Evolutionary conservation across 2,329 filamentous ascomycete genomes (phyloP), one percentile per base, ranked within the genome.

Genomic region (Beauveria rudraprayagi): DNA sequence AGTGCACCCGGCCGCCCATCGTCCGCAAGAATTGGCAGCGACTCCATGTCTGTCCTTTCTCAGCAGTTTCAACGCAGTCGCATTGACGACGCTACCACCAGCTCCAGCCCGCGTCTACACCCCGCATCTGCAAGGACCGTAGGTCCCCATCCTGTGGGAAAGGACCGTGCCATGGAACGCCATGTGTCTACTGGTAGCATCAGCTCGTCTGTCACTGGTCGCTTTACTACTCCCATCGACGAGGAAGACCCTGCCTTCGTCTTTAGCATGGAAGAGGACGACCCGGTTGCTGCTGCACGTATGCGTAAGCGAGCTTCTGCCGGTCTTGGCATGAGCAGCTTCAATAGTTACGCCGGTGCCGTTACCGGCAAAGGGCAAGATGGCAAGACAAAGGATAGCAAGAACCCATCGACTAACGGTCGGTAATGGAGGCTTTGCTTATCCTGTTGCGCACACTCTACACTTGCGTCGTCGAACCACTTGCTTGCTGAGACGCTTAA

Each of bases 261-360:
- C 16, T 87, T 87, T 69, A 83, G 76, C 67, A 87, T 87, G 84
- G 84, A 87, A 65, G 83, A 83, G 28, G 81, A 83, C 24, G 83
- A 85, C 37, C 74, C 79, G 24, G 74, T 79, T 43, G 72, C 72
- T 11, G 74, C 76, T 19, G 72, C 75, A 60, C 74, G 76, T 47
- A 75, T 76, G 10, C 73, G 78, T 56, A 83, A 83, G 71, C 78
- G 80, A 60, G 75, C 71, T 1, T 80, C 80, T 2, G 77, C 76
- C 5, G 77, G 77, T 14, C 66, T 78, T 43, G 70, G 69, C 54
- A 72, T 76, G 58, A 70, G 71, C 5, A 70, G 70, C 26, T 74
- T 74, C 62, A 73, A 73, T 70, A 78, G 72, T 69, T 80, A 79
- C 62, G 76, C 77, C 47, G 71, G 70, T 19, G 70, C 70, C 17